Evolutionary conservation across 768 basidiomycete genomes (phyloP), one percentile per base, ranked within the genome.

Genomic region (Cyclocybe aegerita): DNA sequence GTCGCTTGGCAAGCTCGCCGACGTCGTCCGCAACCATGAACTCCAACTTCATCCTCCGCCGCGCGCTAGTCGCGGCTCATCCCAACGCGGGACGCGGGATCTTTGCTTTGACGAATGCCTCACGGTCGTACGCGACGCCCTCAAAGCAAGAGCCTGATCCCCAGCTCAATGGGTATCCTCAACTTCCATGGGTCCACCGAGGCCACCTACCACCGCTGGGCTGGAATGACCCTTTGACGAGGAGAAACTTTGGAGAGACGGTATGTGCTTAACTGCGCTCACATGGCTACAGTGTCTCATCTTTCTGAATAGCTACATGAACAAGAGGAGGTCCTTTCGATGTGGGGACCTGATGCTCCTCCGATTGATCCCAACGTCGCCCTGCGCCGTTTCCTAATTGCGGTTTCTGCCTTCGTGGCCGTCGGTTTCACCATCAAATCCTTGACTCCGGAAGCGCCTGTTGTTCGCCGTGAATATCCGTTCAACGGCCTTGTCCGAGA

Each of bases 331-430:
- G 72, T 88, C 16, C 68, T 86, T 49, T 90, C 87, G 34, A 90
- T 93, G 87, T 93, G 89, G 89, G 89, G 90, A 17, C 90, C 90
- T 15, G 91, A 93, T 60, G 72, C 81, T 29, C 79, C 90, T 36
- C 76, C 77, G 15, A 70, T 89, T 9, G 69, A 75, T 9, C 83
- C 88, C 17, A 66, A 75, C 6, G 75, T 65, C 2, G 90, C 91
- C 6, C 65, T 86, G 33, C 74, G 78, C 43, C 86, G 87, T 39
- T 87, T 93, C 62, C 57, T 78, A 9, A 65, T 85, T 45, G 90
- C 83, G 0, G 69, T 75, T 14, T 64, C 77, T 17, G 79, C 78
- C n/a, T 88, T 93, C 55, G 73, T 85, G 37, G 71, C 76, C 3
- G 79, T 86, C 53, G 90, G 82, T 3, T 73, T 82, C 46, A 52